These are phyloP conservation scores for Phylloporus arenicola DNA, from an alignment of 768 basidiomycete genomes.

Conservation along the genomic window DNA sequence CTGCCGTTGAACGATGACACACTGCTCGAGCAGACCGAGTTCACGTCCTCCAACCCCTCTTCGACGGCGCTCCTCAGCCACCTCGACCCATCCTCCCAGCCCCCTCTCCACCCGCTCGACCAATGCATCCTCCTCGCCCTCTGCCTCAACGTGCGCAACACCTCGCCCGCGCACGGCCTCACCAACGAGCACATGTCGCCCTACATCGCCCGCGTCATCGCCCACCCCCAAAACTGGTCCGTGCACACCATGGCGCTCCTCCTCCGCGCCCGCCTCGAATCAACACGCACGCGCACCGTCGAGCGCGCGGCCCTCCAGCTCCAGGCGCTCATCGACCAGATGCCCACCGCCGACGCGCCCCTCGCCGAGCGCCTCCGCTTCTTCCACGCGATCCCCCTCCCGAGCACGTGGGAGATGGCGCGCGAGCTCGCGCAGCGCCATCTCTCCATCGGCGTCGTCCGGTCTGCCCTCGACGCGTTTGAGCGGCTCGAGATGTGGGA, in stretches of 20 bases:
- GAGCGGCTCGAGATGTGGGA: slow-evolving; percentile 98
- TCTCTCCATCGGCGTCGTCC: slow-evolving; percentile 78
- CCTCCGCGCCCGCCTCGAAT: slow-evolving; percentile 86
- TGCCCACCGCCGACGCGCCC: slow-evolving; percentile 80
- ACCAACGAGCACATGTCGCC: slow-evolving; percentile 90
- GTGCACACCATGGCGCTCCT: slow-evolving; percentile 95
- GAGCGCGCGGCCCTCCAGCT: slow-evolving; percentile 91
- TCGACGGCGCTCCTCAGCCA: slow-evolving; percentile 51
- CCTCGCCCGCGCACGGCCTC: slow-evolving; percentile 83
- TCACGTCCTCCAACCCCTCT: slow-evolving; percentile 65
- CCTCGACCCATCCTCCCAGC: slow-evolving; percentile 79
- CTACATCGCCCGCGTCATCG: slow-evolving; percentile 84
- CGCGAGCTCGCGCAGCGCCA: slow-evolving; percentile 82
- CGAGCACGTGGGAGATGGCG: slow-evolving; percentile 92
- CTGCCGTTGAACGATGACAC: slow-evolving; percentile 92
- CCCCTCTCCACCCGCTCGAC: slow-evolving; percentile 85
- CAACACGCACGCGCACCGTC: slow-evolving; percentile 83
- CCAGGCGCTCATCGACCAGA: slow-evolving; percentile 94
- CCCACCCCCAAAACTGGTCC: slow-evolving; percentile 92
- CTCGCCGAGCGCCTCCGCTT: slow-evolving; percentile 71
- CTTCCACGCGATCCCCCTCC: slow-evolving; percentile 76
- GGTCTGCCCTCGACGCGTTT: slow-evolving; percentile 90
- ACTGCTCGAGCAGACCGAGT: slow-evolving; percentile 88
- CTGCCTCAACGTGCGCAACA: slow-evolving; percentile 86
- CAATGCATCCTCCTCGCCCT: slow-evolving; percentile 89